These are phyloP conservation scores for Proliferodiscus dingleyae DNA, from an alignment of 2,329 filamentous ascomycete genomes.

Conservation along the genomic window DNA sequence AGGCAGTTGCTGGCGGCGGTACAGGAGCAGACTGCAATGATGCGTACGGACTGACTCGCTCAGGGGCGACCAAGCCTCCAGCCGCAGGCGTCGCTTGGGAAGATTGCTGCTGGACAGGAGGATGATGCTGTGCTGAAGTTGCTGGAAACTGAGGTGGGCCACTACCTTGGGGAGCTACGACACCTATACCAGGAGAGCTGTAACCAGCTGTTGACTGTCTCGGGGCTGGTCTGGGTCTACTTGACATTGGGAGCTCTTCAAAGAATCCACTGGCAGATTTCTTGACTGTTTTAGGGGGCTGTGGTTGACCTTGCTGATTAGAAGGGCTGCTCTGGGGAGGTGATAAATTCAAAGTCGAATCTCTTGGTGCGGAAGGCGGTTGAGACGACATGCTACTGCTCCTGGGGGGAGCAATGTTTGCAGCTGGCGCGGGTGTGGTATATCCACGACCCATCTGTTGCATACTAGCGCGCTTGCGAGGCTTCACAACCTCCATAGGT, in stretches of 20 bases:
- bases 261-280: conserved; percentile 59
- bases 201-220: conserved; percentile 38
- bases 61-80: conserved; percentile 29
- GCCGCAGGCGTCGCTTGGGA: conserved; percentile 4
- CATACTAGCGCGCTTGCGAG: conserved; percentile 57
- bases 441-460: conserved; percentile 34
- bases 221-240: conserved; percentile 57
- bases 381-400: conserved; percentile 26
- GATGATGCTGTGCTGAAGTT: conserved; percentile 13
- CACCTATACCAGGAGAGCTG: conserved; percentile 16
- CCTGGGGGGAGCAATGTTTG: conserved; percentile 23
- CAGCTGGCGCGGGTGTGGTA: conserved; percentile 22
- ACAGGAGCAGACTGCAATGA: conserved; percentile 21
- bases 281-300: conserved; percentile 8
- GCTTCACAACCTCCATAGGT: conserved; percentile 79
- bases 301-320: conserved; percentile 12
- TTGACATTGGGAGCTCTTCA: conserved; percentile 65
- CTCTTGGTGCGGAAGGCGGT: conserved; percentile 17
- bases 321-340: conserved; percentile 18
- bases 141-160: conserved; percentile 13
- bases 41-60: conserved; percentile 30
- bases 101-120: conserved; percentile 13
- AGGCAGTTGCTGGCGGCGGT: conserved; percentile 33
- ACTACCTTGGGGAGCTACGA: neutral
- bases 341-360: conserved; percentile 17